Conservation (phyloP, 2,329 filamentous ascomycete species). For the Botrytis squamosa region DNA sequence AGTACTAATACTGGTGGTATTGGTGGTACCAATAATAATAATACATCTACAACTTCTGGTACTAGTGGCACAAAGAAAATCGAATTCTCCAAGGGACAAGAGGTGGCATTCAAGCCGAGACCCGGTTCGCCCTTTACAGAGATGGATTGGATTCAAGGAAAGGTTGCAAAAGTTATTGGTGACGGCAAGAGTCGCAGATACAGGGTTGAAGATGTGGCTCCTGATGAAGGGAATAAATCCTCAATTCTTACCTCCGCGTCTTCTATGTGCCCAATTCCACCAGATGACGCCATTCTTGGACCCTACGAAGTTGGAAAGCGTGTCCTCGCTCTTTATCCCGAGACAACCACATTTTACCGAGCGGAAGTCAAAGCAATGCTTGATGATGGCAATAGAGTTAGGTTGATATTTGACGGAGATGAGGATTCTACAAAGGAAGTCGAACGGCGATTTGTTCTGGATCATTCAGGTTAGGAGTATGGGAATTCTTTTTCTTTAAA, state of each 20-base stretch:
- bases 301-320: slow-evolving; percentile 64
- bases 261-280: slow-evolving; percentile 75
- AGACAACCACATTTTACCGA: slow-evolving; percentile 83
- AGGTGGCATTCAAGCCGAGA: slow-evolving; percentile 66
- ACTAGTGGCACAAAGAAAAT: slow-evolving; percentile 46
- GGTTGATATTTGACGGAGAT: slow-evolving; percentile 76
- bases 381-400: slow-evolving; percentile 52
- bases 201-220: slow-evolving; percentile 77
- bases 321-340: slow-evolving; percentile 76
- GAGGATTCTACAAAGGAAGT: slow-evolving; percentile 75
- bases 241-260: slow-evolving; percentile 66
- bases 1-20: slow-evolving; percentile 25
- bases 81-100: slow-evolving; percentile 59
- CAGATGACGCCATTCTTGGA: slow-evolving; percentile 57
- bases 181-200: slow-evolving; percentile 77
- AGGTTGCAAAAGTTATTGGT: slow-evolving; percentile 71
- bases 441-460: slow-evolving; percentile 72
- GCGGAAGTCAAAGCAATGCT: slow-evolving; percentile 73
- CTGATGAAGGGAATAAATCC: slow-evolving; percentile 66
- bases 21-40: neutral
- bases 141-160: slow-evolving; percentile 72
- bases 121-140: slow-evolving; percentile 46
- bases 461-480: slow-evolving; percentile 49
- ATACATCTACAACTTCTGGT: neutral
- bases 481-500: neutral